Conservation (phyloP, 2,329 filamentous ascomycete genomes). For the Fusarium sp. region DNA sequence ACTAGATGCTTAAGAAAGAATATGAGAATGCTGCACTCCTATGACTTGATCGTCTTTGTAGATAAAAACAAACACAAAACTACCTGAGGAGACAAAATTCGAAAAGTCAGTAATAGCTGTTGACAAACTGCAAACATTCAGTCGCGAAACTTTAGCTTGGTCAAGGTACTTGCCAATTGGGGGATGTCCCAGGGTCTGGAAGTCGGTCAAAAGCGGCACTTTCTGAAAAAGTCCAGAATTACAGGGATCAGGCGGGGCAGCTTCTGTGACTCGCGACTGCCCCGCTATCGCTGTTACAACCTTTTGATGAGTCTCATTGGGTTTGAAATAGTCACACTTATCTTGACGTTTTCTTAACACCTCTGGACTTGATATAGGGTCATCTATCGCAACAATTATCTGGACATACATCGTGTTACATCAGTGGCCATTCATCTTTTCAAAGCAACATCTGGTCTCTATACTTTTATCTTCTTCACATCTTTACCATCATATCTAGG, state of each 20-base stretch:
- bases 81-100: neutral
- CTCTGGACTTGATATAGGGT: slow-evolving; percentile 25
- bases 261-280: slow-evolving; percentile 30
- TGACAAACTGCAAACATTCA: slow-evolving; percentile 3
- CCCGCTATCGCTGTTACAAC: slow-evolving; percentile 42
- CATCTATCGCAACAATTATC: slow-evolving; percentile 4
- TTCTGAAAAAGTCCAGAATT: slow-evolving; percentile 25
- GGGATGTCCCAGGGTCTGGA: slow-evolving; percentile 1
- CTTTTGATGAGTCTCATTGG: slow-evolving; percentile 27
- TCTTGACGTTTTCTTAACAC: slow-evolving; percentile 30
- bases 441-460: neutral
- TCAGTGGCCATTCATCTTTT: neutral
- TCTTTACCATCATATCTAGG: slow-evolving; percentile 23
- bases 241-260: slow-evolving; percentile 48
- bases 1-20: neutral
- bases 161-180: slow-evolving; percentile 34
- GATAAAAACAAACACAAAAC: neutral
- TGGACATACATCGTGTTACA: neutral
- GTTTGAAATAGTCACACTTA: slow-evolving; percentile 27
- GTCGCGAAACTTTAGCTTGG: slow-evolving; percentile 14
- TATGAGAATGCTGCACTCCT: neutral
- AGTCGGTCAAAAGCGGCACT: slow-evolving; percentile 47
- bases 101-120: neutral
- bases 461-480: slow-evolving; percentile 8
- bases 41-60: neutral